These are phyloP conservation scores for Fusarium oxysporum DNA, from an alignment of 2,329 filamentous ascomycete genomes.

Conservation along the genomic window DNA sequence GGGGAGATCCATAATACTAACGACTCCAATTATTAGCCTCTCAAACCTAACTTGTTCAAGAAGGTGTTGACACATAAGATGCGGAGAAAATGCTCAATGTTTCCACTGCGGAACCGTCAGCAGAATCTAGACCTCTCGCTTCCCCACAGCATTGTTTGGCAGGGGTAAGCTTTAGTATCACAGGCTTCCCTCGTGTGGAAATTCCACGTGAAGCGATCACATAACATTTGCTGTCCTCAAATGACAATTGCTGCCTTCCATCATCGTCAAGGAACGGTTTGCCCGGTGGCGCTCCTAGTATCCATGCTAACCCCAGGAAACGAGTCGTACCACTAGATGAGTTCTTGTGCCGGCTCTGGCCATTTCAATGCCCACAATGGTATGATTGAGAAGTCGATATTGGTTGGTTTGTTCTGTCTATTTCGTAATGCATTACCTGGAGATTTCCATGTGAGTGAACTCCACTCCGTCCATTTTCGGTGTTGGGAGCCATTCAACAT, in stretches of 20 bases:
- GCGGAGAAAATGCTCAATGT: slow-evolving; percentile 29
- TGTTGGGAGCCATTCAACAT: slow-evolving; percentile 50
- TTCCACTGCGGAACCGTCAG: slow-evolving; percentile 36
- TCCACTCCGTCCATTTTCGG: slow-evolving; percentile 58
- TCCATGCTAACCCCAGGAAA: slow-evolving; percentile 12
- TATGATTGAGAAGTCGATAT: slow-evolving; percentile 20
- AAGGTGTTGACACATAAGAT: slow-evolving; percentile 31
- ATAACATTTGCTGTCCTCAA: slow-evolving; percentile 13
- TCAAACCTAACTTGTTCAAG: slow-evolving; percentile 19
- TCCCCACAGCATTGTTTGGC: slow-evolving; percentile 5
- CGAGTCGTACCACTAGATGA: slow-evolving; percentile 22
- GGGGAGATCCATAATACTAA: slow-evolving; percentile 23
- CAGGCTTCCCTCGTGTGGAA: not conserved
- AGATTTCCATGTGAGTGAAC: slow-evolving; percentile 51
- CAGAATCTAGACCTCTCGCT: slow-evolving; percentile 33
- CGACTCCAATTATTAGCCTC: slow-evolving; percentile 41
- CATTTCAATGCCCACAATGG: slow-evolving; percentile 10
- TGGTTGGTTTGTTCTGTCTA: slow-evolving; percentile 9
- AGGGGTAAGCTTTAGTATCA: not conserved
- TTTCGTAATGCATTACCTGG: slow-evolving; percentile 13
- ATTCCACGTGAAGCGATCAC: slow-evolving; percentile 25
- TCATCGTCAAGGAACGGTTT: slow-evolving; percentile 6
- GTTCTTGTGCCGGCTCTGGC: slow-evolving; percentile 28
- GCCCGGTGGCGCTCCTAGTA: slow-evolving; percentile 31
- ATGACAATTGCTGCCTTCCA: not conserved